A percentile compares a stretch with the other conserved stretches of the same genome.
Evolutionary conservation across 805 yeast genomes (phyloP).

Genomic region (Cyberlindnera maclurae): DNA sequence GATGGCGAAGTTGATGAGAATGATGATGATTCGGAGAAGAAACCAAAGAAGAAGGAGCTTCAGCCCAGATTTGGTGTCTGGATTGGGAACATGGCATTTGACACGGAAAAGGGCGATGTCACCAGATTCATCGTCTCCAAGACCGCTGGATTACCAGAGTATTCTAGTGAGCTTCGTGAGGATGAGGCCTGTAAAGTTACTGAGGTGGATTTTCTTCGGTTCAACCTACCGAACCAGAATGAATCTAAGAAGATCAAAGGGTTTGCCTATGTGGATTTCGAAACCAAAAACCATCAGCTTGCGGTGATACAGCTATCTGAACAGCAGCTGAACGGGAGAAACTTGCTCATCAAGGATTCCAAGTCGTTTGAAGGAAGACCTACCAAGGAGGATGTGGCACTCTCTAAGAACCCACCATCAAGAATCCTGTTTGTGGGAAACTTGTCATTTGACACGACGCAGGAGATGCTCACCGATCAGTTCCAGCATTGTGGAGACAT

Average conservation of each 20-base stretch:
- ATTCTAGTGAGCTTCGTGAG: conserved; percentile 20
- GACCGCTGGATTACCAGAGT: conserved; percentile 35
- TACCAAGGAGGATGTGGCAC: conserved; percentile 37
- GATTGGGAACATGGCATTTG: conserved; percentile 90
- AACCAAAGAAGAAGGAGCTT: conserved; percentile 32
- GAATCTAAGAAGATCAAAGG: conserved; percentile 60
- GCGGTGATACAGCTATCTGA: conserved; percentile 67
- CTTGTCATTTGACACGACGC: conserved; percentile 84
- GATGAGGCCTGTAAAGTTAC: conserved; percentile 33
- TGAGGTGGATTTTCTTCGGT: conserved; percentile 59
- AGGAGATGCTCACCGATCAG: conserved; percentile 67
- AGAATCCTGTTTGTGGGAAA: conserved; percentile 89
- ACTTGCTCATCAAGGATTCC: conserved; percentile 75
- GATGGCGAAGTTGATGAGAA: conserved; percentile 14
- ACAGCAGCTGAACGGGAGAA: conserved; percentile 70
- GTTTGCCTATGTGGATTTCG: conserved; percentile 86
- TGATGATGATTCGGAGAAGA: conserved; percentile 1
- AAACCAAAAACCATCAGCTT: conserved; percentile 48
- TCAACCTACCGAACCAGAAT: conserved; percentile 68
- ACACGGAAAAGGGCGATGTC: conserved; percentile 71
- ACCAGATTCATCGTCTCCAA: conserved; percentile 55
- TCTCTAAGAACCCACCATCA: conserved; percentile 79
- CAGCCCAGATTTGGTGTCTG: conserved; percentile 63
- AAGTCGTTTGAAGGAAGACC: conserved; percentile 87
- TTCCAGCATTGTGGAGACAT: conserved; percentile 92